Base-by-base conservation (phyloP, 345 rosid genomes). In the Erodium maritimum region DNA sequence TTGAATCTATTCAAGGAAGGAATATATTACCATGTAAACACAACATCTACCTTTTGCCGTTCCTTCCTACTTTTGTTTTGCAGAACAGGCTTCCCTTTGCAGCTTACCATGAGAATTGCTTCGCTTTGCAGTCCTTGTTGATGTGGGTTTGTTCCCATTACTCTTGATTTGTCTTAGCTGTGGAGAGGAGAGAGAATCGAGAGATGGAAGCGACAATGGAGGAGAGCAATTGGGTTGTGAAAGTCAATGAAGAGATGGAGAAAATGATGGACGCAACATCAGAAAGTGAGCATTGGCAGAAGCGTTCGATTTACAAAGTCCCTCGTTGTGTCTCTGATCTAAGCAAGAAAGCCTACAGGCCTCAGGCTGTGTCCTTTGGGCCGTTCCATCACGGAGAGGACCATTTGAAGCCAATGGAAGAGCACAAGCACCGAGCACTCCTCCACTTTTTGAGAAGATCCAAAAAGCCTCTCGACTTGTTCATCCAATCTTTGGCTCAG, bases 351-450 rank as follows among this genome's bases (percentile, higher is more conserved):
- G 68, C 68, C 10, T 65, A 58, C 42, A 24, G 17, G 34, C 68
- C 63, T 1, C 62, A 65, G 24, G 53, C 24, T 18, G 68, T 65
- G n/a, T 65, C 68, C 2, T 65, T 65, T 17, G 68, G 68, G 17
- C 68, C 63, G 21, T 61, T 55, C 70, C 70, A 56, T 37, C 52
- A 67, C 3, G 58, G 60, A 42, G 4, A 48, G 42, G 57, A 50
- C 12, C 70, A 48, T 61, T 53, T 56, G 45, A 23, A 23, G 59
- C 59, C 59, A 4, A 23, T 22, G 59, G 59, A 56, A 10, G 42
- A 56, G 59, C 33, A 56, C 42, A 56, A 56, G 33, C 20, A 22
- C 60, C 10, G 61, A 0, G 54, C 29, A 2, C 58, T 9, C 23
- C 18, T 3, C 23, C 61, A 21, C 42, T 61, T 55, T 19, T 5